Conservation (phyloP, 2,329 filamentous ascomycete species). For the Botrytis medusae region DNA sequence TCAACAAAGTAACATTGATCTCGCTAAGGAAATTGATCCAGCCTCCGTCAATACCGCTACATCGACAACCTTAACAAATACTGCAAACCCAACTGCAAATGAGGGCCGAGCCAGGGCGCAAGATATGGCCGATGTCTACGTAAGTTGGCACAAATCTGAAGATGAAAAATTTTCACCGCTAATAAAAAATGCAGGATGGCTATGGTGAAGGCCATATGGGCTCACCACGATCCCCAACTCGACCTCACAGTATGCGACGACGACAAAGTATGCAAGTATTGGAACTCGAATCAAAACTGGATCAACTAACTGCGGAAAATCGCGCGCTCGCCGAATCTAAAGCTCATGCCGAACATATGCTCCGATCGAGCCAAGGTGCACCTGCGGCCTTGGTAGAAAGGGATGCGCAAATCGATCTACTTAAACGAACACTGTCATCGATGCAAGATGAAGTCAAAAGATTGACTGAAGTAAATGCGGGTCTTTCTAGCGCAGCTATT, state of each 20-base stretch:
- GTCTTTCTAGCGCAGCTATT: constrained; percentile 73
- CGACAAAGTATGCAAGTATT: constrained; percentile 97
- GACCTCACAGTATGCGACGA: constrained; percentile 92
- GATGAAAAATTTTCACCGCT: constrained; percentile 31
- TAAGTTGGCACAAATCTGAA: constrained; percentile 54
- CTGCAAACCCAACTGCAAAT: constrained; percentile 76
- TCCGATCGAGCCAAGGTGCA: constrained; percentile 61
- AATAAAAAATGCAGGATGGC: constrained; percentile 67
- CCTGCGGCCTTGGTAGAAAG: constrained; percentile 74
- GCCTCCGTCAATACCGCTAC: constrained; percentile 43
- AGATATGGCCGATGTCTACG: constrained; percentile 91
- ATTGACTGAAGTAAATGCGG: constrained; percentile 79
- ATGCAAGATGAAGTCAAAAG: constrained; percentile 79
- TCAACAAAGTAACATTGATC: constrained; percentile 50
- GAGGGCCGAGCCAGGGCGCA: constrained; percentile 81
- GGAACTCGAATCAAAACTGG: constrained; percentile 82
- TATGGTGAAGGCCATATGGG: constrained; percentile 84
- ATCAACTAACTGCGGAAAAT: constrained; percentile 85
- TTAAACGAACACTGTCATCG: constrained; percentile 75
- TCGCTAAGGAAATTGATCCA: constrained; percentile 47
- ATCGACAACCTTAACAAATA: constrained; percentile 45
- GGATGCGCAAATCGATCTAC: constrained; percentile 80
- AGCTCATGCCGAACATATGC: constrained; percentile 63
- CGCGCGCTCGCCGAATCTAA: constrained; percentile 73
- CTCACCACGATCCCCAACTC: constrained; percentile 87